Evolutionary conservation across 352 stramenopile genomes (phyloP).

Genomic region (Globisporangium ultimum): DNA sequence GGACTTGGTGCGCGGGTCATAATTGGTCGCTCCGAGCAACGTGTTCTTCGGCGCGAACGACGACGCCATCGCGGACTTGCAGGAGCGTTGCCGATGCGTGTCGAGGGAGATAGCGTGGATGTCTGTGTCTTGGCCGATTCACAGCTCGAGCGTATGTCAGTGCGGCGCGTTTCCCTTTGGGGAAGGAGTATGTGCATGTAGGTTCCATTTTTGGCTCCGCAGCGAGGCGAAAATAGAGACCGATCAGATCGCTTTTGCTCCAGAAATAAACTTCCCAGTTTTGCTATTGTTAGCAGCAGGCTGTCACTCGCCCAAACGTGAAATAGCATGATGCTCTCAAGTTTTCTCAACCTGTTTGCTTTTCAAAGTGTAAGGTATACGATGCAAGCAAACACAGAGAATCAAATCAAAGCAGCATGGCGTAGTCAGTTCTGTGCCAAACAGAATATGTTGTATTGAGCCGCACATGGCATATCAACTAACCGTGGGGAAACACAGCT

Average conservation of each 20-base stretch:
- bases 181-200: neutral
- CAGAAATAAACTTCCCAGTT: neutral
- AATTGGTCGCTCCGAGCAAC: constrained; percentile 68
- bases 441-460: too few species aligned
- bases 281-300: neutral
- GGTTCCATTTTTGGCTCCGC: neutral
- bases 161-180: neutral
- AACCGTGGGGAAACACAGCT: too few species aligned
- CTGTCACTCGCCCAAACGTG: too few species aligned
- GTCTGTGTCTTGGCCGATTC: neutral
- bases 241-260: neutral
- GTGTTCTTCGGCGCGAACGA: constrained; percentile 62
- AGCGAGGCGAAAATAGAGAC: neutral
- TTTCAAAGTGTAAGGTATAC: too few species aligned
- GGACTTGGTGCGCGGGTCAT: constrained; percentile 59
- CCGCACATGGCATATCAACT: too few species aligned
- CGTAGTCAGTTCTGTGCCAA: too few species aligned
- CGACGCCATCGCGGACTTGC: constrained; percentile 32
- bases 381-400: too few species aligned
- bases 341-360: too few species aligned
- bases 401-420: too few species aligned
- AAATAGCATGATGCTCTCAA: neutral
- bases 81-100: constrained; percentile 1
- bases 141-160: neutral
- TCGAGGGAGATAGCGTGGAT: neutral